A percentile compares a stretch with the other conserved stretches of the same genome.
Conservation (phyloP, 2,329 filamentous ascomycete genomes). For the Venturia aucupariae region DNA sequence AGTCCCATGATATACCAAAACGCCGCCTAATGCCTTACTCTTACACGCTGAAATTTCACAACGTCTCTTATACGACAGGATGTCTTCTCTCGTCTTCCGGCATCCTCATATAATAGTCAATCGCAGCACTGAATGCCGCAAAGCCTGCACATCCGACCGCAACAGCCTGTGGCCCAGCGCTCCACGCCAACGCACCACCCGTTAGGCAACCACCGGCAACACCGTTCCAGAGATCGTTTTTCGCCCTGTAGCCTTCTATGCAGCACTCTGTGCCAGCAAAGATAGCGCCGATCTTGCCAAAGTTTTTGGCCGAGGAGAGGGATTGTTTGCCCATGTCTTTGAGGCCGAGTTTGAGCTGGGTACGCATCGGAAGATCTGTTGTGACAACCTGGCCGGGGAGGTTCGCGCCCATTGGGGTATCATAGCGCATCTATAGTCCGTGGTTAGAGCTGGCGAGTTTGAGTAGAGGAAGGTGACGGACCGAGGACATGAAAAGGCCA, state of each 20-base stretch:
- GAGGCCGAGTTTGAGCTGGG: conserved; percentile 79
- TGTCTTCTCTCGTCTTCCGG: conserved; percentile 32
- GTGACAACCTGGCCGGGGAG: conserved; percentile 23
- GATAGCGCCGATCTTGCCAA: conserved; percentile 83
- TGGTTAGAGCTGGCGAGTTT: conserved; percentile 1
- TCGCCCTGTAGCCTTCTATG: conserved; percentile 84
- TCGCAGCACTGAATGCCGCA: conserved; percentile 83
- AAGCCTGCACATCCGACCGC: conserved; percentile 85
- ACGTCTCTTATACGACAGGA: conserved; percentile 26
- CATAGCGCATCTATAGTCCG: conserved; percentile 78
- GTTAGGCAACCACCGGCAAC: conserved; percentile 83
- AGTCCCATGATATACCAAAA: conserved; percentile 7
- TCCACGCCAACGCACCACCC: conserved; percentile 76
- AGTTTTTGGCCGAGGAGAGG: conserved; percentile 79
- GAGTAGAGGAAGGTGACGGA: conserved; percentile 40
- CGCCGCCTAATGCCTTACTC: background rate
- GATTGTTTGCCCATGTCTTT: conserved; percentile 89
- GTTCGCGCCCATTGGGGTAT: conserved; percentile 66
- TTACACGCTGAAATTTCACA: background rate
- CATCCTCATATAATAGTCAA: conserved; percentile 73
- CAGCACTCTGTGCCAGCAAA: conserved; percentile 93
- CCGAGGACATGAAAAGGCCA: conserved; percentile 94
- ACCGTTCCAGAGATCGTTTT: conserved; percentile 87
- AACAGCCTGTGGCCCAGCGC: conserved; percentile 81
- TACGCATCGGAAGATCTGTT: conserved; percentile 61